Base-by-base conservation (phyloP, 768 basidiomycete species). In the Hericium rajendrae region DNA sequence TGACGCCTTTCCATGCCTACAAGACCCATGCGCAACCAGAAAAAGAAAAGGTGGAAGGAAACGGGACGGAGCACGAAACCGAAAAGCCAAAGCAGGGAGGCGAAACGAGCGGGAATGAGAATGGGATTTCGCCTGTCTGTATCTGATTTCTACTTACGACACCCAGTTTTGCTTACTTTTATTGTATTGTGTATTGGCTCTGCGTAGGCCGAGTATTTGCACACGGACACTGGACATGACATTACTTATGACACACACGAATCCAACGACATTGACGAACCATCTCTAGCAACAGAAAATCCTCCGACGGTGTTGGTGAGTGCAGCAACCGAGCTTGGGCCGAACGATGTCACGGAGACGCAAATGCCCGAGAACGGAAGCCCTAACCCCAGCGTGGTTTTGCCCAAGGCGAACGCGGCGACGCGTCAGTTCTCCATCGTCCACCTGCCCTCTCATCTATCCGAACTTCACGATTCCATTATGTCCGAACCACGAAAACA, bases 401-500 rank as follows among this genome's bases (percentile, higher is more conserved):
- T 26, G 28, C n/a, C 32, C n/a, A 15, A 22, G 43, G 37, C 28
- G 55, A 32, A 60, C 62, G 65, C 60, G 60, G 64, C 67, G 70
- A 72, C 70, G 70, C 70, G 70, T 72, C 70, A 72, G 65, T 32
- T 32, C 32, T 70, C 67, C 40, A 51, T 11, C 32, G 16, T 13
- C 20, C 18, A 24, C 28, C 20, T 37, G 10, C 15, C 37, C 39
- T 38, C 55, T 15, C 26, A 12, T 39, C 18, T 37, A 8, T 41
- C 56, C 37, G 69, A 67, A 66, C 64, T 66, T 67, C 68, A 63
- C 73, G 62, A 66, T 55, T 75, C 74, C 71, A 78, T 71, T 65
- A 91, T 90, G 88, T 76, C 87, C 43, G 89, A 91, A 15, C 2
- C 63, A 79, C 84, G 74, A 88, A 53, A 89, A 71, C 86, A 90